phyloP scores from a whole-genome alignment of 192 early-diverging fungal species.

The Linnemannia exigua region DNA sequence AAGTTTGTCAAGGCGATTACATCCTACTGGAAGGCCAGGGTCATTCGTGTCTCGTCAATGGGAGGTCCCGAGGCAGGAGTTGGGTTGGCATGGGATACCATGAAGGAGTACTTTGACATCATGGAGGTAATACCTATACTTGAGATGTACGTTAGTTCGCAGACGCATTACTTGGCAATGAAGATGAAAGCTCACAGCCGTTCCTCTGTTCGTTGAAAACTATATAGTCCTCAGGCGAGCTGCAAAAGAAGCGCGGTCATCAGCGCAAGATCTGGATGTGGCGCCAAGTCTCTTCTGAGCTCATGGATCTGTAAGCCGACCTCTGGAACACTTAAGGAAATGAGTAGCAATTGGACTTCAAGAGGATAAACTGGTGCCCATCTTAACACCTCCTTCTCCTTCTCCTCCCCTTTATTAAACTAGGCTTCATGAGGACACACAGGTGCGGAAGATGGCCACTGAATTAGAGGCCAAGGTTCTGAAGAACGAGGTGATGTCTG shows the following conservation, averaged over 20 bases:
- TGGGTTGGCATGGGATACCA: constrained; percentile 69
- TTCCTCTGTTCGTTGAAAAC: not conserved
- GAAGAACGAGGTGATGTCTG: constrained; percentile 63
- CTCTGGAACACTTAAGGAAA: not conserved
- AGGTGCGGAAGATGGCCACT: constrained; percentile 52
- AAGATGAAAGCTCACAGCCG: not conserved
- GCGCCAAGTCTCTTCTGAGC: constrained; percentile 73
- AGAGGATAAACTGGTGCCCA: not conserved
- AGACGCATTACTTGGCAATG: no score
- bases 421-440: constrained; percentile 58
- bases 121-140: constrained; percentile 74
- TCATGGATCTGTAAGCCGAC: constrained; percentile 65
- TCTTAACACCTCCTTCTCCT: not conserved
- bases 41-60: constrained; percentile 71
- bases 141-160: no score
- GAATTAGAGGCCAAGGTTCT: constrained; percentile 62
- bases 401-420: not conserved
- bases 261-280: constrained; percentile 81
- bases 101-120: constrained; percentile 68
- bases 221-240: constrained; percentile 45
- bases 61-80: constrained; percentile 64
- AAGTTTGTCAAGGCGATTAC: constrained; percentile 70
- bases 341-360: not conserved
- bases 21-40: constrained; percentile 64
- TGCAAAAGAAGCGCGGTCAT: constrained; percentile 62